Percentiles rank a stretch among this genome's conserved stretches.
These are phyloP conservation scores for Artemisia argyi DNA, from an alignment of 129 eudicot species.

Conservation along the genomic window DNA sequence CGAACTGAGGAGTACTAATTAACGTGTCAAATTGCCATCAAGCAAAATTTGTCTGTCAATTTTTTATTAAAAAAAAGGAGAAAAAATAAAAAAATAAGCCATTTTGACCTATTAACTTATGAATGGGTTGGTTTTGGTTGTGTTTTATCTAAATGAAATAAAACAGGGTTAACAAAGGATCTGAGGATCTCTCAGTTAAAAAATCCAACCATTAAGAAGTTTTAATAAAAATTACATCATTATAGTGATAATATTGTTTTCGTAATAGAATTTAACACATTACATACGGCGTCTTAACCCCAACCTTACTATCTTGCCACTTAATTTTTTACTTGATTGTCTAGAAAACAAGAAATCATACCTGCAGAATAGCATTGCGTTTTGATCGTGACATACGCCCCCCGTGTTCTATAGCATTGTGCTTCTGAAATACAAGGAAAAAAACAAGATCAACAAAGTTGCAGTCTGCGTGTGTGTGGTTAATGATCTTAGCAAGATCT, in stretches of 20 bases:
- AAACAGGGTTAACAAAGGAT: no score
- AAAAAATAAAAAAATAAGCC: neutral
- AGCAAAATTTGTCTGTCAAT: neutral
- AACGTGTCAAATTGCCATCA: neutral
- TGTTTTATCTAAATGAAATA: no score
- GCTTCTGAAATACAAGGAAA: slow-evolving; percentile 55
- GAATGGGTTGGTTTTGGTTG: neutral
- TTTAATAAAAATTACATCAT: no score
- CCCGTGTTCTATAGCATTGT: slow-evolving; percentile 90
- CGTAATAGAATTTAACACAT: no score
- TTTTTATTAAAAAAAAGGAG: neutral
- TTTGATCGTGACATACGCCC: slow-evolving; percentile 88
- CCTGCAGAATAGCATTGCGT: slow-evolving; percentile 94
- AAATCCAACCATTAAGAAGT: no score
- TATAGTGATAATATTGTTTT: no score
- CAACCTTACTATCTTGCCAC: no score
- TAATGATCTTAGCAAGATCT: neutral
- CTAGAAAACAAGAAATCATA: slow-evolving; percentile 17
- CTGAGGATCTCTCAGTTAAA: no score
- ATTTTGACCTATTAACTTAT: neutral
- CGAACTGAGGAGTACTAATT: neutral
- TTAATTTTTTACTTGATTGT: no score
- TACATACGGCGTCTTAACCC: no score
- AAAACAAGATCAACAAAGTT: neutral
- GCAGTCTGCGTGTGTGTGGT: neutral